Base-by-base conservation (phyloP, 768 basidiomycete genomes). In the Antrodiella citrinella region DNA sequence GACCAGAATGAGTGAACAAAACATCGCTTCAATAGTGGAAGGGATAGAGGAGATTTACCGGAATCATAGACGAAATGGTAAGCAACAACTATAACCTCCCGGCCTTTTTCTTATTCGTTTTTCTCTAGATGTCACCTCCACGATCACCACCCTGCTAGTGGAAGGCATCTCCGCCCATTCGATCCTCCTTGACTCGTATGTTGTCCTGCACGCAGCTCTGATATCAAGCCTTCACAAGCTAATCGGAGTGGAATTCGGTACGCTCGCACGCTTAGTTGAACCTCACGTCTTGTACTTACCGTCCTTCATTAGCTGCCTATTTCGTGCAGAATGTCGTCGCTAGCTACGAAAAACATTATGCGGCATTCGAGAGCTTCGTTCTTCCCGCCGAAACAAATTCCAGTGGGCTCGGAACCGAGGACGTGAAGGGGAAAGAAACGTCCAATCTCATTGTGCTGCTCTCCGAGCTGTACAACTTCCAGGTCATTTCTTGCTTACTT, bases 381-480 rank as follows among this genome's bases (percentile, higher is more conserved):
- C 11, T 7, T 46, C 11, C 45, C 24, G 11, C 10, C 1, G 9
- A 25, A 15, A 4, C 50, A 1, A 44, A 59, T 13, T 47, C 45
- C 19, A 54, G 62, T 1, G 57, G 59, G 2, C 44, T 47, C 2
- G 44, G 24, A 15, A 60, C 60, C 15, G 53, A 61, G 7, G 72
- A 72, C 19, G 70, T 67, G 1, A 64, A 69, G 4, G 89, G 91
- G 24, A 99, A 98, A 67, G 91, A 95, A 62, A 83, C 83, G 56
- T 82, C 86, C 9, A 98, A 99, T 63, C 68, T 99, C 26, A 75
- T 95, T 39, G 80, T 90, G 1, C 76, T 98, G 20, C 68, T 97
- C 19, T 88, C 91, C 2, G 93, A 97, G 62, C 70, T 99, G 18
- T 98, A 97, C 72, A 97, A 97, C 63, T 93, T 97, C 62, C 89